phyloP scores from a whole-genome alignment of 495 filamentous ascomycete species.

The Chaetomium fimeti region DNA sequence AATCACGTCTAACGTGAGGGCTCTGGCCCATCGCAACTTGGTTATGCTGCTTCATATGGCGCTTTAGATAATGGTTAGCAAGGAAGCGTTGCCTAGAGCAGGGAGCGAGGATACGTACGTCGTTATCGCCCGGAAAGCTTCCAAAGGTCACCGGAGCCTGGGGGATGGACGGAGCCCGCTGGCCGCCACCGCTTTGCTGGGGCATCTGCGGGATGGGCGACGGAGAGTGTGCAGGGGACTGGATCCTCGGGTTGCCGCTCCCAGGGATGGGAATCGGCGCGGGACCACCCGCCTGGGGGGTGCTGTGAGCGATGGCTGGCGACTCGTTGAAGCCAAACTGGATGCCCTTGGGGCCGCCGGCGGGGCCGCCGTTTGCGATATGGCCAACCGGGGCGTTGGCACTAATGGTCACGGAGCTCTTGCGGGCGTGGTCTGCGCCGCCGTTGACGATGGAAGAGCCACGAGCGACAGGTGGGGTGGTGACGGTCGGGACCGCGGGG shows the following conservation, averaged over 20 bases:
- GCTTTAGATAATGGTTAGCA: conserved; percentile 44
- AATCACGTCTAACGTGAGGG: conserved; percentile 76
- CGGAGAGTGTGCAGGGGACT: conserved; percentile 74
- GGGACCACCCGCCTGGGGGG: conserved; percentile 53
- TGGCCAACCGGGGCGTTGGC: conserved; percentile 71
- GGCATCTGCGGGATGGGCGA: conserved; percentile 84
- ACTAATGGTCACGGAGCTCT: conserved; percentile 84
- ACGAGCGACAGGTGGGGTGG: conserved; percentile 57
- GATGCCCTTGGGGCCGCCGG: conserved; percentile 56
- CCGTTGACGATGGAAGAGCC: conserved; percentile 59
- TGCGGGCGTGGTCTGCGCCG: conserved; percentile 68
- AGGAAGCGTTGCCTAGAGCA: conserved; percentile 6
- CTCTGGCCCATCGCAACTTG: conserved; percentile 62
- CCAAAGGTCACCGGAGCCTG: conserved; percentile 73
- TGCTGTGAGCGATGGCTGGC: conserved; percentile 63
- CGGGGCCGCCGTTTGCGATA: conserved; percentile 69
- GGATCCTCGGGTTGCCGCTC: conserved; percentile 60
- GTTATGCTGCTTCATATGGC: conserved; percentile 60
- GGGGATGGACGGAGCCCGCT: conserved; percentile 70
- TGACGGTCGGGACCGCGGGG: conserved; percentile 60
- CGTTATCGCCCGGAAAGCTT: conserved; percentile 70
- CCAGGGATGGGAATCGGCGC: conserved; percentile 65
- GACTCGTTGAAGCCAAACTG: conserved; percentile 81
- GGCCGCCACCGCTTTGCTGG: conserved; percentile 79
- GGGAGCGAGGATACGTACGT: conserved; percentile 56